Conservation (phyloP, 2,329 filamentous ascomycete genomes). For the Claviceps capensis region DNA sequence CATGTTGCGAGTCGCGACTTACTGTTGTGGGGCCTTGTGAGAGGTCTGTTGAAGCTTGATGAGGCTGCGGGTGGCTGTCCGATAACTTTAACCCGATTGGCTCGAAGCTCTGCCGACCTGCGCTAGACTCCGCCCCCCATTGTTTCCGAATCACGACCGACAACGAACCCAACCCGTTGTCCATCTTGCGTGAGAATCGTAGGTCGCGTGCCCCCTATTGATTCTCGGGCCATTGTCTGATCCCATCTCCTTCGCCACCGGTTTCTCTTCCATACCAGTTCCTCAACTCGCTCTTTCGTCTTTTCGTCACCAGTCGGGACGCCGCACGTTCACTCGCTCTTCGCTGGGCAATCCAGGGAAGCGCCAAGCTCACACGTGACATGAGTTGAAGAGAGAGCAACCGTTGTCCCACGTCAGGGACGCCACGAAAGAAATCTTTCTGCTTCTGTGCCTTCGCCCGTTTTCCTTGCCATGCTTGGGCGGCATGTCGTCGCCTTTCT, state of each 20-base stretch:
- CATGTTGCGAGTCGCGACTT: no score
- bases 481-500: slow-evolving; percentile 9
- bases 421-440: background rate
- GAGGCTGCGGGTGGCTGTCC: no score
- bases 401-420: background rate
- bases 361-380: background rate
- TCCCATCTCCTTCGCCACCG: background rate
- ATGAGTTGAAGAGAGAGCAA: slow-evolving; percentile 1
- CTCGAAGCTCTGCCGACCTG: no score
- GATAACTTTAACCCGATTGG: no score
- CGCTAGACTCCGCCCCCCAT: no score
- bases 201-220: background rate
- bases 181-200: background rate
- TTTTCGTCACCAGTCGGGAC: background rate
- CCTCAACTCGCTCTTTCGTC: background rate
- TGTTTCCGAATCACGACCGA: no score
- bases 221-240: no score
- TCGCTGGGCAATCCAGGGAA: background rate
- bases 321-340: background rate
- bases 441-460: background rate
- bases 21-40: no score
- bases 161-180: background rate
- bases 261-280: background rate
- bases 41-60: no score
- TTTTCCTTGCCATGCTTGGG: slow-evolving; percentile 6